Evolutionary conservation across 1,284 basidiomycete genomes (phyloP), one percentile per base, ranked within the genome.

Genomic region (Melanopsichium pennsylvanicum): DNA sequence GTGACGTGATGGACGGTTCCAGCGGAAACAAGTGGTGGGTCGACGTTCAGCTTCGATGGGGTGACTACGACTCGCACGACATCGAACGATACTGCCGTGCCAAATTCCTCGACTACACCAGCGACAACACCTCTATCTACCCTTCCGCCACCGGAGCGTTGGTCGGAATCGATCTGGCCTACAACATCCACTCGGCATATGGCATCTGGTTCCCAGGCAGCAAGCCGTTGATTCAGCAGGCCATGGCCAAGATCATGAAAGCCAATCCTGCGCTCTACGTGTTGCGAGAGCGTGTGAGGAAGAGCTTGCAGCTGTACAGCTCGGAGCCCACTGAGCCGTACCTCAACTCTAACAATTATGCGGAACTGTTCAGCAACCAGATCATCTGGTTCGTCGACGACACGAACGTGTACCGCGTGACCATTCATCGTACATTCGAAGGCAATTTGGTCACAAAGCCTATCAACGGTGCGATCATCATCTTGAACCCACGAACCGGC

Each of bases 371-470:
- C 86, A 94, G 92, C n/a, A 98, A 98, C 83, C 95, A 97, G 82
- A 95, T 98, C 82, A 97, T 98, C 72, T 99, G 95, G 96, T 97
- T 98, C 81, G 94, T 98, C 69, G 96, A 99, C 80, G 96, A 99
- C 81, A 98, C 96, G 38, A 97, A 98, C 76, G 96, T 98, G 22
- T 98, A 99, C 84, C 93, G 96, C 74, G 96, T 99, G 52, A 98
- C 95, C 8, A 98, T 99, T 79, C 96, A 98, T 86, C 97, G 97
- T 85, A 98, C 95, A 7, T 98, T 99, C 82, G 96, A 98, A 84
- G 96, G 94, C 81, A 99, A 98, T 83, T 87, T 97, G 87, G 98
- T 96, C 16, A 99, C 96, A 26, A 99, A 99, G 83, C 96, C 96
- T 2, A 97, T 99, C 85, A 97, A 98, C 82, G 95, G 95, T 61